Evolutionary conservation across 805 yeast genomes (phyloP), one percentile per base, ranked within the genome.

Genomic region (Pichia deserticola): DNA sequence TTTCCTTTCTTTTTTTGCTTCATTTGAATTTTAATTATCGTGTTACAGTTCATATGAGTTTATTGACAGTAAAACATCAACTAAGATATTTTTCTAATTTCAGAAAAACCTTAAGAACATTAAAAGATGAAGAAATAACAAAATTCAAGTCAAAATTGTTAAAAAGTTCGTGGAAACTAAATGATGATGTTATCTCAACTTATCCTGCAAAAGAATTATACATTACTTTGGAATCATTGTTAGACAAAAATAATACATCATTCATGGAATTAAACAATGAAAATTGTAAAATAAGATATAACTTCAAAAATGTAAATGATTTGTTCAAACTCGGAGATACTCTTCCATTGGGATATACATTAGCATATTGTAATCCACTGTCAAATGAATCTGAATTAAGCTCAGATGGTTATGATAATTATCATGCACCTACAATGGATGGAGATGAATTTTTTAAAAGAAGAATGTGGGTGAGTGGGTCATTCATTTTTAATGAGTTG

Each of bases 391-490:
- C 55, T 0, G 64, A 65, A 3, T 60, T 88, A 20, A 82, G 84
- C 2, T 44, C 56, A 1, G 97, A 89, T 64, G 96, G 97, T 1
- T 89, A 88, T 65, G 95, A 86, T 55, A 73, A 81, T 42, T 79
- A 84, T 56, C 93, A 86, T 51, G 79, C 89, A 0, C 95, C 95
- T 0, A 58, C 64, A 0, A 51, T 54, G 4, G 29, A 43, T 27
- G 52, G 49, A 0, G 34, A 45, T 5, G 57, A 63, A 33, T 65
- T 66, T 25, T 84, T 75, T 57, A 67, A 64, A 34, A 66, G 92
- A 52, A 70, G 97, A 28, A 74, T 90, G 78, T 89, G 97, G 97
- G 81, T 77, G 0, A 78, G 82, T 34, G 97, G 97, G 3, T 64
- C 72, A 27, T 67, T 89, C 35, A 62, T 65, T 28, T 77, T 75